phyloP scores from a whole-genome alignment of 768 basidiomycete genomes.

The Pulveroboletus frians region DNA sequence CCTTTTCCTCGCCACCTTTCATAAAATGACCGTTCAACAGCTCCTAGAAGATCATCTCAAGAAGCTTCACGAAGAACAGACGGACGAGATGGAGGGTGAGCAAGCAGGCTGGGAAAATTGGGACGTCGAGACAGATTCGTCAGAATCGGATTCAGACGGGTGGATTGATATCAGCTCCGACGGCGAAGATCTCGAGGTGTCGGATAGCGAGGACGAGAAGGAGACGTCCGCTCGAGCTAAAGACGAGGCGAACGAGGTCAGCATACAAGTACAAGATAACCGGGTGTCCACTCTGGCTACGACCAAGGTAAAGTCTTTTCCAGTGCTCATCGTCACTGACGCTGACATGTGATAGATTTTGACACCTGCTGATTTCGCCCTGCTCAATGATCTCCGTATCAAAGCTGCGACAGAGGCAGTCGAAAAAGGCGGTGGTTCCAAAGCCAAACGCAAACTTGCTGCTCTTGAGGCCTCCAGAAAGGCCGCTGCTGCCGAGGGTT shows the following conservation, averaged over 20 bases:
- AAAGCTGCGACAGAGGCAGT: conserved; percentile 71
- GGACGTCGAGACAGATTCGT: conserved; percentile 76
- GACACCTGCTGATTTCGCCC: conserved; percentile 92
- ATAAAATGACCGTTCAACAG: conserved; percentile 34
- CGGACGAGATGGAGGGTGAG: conserved; percentile 52
- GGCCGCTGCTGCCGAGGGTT: conserved; percentile 39
- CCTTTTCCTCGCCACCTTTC: neutral
- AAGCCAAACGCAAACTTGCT: conserved; percentile 86
- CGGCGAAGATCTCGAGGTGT: conserved; percentile 62
- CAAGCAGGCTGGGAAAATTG: conserved; percentile 81
- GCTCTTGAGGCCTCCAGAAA: conserved; percentile 71
- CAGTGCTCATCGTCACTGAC: neutral
- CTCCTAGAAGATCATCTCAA: conserved; percentile 85
- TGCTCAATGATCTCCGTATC: conserved; percentile 83
- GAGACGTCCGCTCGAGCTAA: conserved; percentile 13
- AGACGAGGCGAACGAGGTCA: conserved; percentile 2
- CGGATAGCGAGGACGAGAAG: conserved; percentile 79
- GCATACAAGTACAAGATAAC: conserved; percentile 26
- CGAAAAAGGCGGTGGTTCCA: conserved; percentile 62
- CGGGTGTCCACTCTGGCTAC: conserved; percentile 68
- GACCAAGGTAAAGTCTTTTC: conserved; percentile 54
- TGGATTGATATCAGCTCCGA: conserved; percentile 82
- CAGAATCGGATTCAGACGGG: conserved; percentile 53
- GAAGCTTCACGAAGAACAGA: conserved; percentile 60
- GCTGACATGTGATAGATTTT: conserved; percentile 59